These are phyloP conservation scores for Xylaria sp. DNA, from an alignment of 2,329 filamentous ascomycete genomes.

Conservation along the genomic window DNA sequence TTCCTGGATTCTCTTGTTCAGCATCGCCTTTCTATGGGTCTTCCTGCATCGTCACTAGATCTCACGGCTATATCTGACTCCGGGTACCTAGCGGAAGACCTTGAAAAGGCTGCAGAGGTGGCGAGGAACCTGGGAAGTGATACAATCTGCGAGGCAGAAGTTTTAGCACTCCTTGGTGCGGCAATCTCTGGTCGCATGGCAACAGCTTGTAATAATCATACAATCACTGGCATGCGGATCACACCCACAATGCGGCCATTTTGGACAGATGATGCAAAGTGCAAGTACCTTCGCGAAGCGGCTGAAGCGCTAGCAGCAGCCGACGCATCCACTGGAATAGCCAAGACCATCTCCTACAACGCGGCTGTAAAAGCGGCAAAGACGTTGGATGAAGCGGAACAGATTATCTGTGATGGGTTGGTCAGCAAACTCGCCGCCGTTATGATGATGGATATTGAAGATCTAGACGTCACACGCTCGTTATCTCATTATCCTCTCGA, in stretches of 20 bases:
- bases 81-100: slow-evolving; percentile 62
- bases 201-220: slow-evolving; percentile 59
- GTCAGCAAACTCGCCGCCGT: slow-evolving; percentile 61
- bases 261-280: slow-evolving; percentile 66
- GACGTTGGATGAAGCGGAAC: slow-evolving; percentile 58
- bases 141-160: slow-evolving; percentile 63
- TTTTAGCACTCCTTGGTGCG: slow-evolving; percentile 64
- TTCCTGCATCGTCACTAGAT: slow-evolving; percentile 62
- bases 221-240: slow-evolving; percentile 66
- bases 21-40: slow-evolving; percentile 54
- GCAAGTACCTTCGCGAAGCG: slow-evolving; percentile 59
- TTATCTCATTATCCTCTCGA: slow-evolving; percentile 59
- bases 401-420: slow-evolving; percentile 58
- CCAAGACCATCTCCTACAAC: slow-evolving; percentile 56
- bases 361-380: slow-evolving; percentile 57
- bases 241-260: slow-evolving; percentile 60
- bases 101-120: slow-evolving; percentile 56
- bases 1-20: slow-evolving; percentile 59
- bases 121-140: slow-evolving; percentile 63
- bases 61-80: slow-evolving; percentile 63
- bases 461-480: slow-evolving; percentile 59
- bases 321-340: slow-evolving; percentile 42
- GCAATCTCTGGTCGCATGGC: slow-evolving; percentile 60
- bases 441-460: slow-evolving; percentile 61
- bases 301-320: slow-evolving; percentile 54